Conservation (phyloP, 2,329 filamentous ascomycete genomes). For the Fusarium sororula region DNA sequence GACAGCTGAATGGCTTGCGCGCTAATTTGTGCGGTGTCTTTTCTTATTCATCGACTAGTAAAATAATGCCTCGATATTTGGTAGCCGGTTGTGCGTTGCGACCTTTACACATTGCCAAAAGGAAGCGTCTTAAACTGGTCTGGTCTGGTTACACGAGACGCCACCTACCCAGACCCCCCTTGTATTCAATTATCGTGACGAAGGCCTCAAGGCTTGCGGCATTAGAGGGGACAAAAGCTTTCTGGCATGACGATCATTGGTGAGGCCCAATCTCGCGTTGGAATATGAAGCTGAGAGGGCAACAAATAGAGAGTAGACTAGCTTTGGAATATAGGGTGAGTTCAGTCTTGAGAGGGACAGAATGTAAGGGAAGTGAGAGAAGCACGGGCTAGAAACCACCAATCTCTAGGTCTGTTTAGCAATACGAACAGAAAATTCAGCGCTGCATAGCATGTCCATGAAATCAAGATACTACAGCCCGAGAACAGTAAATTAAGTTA, state of each 20-base stretch:
- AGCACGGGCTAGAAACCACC: accelerated
- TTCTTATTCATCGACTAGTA: background rate
- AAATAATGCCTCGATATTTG: background rate
- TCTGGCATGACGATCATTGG: accelerated
- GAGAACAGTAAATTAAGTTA: too few relatives aligned
- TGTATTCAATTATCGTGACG: accelerated
- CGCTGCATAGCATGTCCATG: background rate
- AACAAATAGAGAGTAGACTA: background rate
- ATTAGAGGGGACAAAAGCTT: accelerated
- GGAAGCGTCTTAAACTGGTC: background rate
- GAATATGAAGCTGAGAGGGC: accelerated
- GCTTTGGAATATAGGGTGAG: accelerated
- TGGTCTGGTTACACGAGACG: background rate
- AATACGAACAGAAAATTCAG: background rate
- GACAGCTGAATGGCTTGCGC: background rate
- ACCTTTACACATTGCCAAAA: background rate
- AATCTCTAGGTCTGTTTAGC: accelerated
- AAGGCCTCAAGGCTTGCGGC: background rate
- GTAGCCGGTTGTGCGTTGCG: background rate
- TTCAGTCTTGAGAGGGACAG: too few relatives aligned
- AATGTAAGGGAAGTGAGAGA: accelerated
- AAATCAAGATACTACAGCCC: accelerated
- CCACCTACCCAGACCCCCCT: background rate
- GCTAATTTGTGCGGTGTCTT: background rate
- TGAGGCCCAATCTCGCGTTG: accelerated